Evolutionary conservation across 345 rosid species (phyloP).

Genomic region (Euphorbia peplus): DNA sequence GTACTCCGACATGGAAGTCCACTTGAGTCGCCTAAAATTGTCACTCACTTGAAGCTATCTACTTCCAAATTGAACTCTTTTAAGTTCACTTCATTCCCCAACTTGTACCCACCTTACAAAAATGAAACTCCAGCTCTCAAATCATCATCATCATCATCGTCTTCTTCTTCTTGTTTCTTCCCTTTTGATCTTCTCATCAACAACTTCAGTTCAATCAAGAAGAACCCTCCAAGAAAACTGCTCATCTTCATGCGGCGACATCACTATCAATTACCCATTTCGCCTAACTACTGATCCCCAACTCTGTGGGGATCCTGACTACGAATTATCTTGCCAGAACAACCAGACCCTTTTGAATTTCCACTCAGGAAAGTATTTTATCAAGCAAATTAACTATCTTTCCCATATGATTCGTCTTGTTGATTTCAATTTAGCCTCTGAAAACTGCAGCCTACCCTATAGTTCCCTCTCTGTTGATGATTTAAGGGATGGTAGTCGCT

Average conservation of each 20-base stretch:
- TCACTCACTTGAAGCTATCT: no score
- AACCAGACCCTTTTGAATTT: constrained; percentile 26
- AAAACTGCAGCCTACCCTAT: constrained; percentile 33
- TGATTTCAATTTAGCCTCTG: constrained; percentile 35
- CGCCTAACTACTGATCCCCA: constrained; percentile 30
- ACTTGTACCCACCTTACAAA: not conserved
- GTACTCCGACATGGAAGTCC: no score
- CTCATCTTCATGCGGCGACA: constrained; percentile 40
- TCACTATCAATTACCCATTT: constrained; percentile 39
- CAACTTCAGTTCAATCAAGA: constrained; percentile 4
- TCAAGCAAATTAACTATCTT: constrained; percentile 30
- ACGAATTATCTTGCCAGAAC: constrained; percentile 32
- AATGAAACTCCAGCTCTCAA: constrained; percentile 4
- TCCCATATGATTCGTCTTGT: constrained; percentile 20
- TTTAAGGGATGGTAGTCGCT: constrained; percentile 12
- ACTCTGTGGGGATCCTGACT: constrained; percentile 24
- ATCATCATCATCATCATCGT: no score
- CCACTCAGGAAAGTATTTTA: constrained; percentile 27
- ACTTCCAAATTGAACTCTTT: not conserved
- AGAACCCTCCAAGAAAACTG: constrained; percentile 26
- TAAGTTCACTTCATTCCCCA: not conserved
- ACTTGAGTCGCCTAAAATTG: not conserved
- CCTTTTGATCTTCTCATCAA: constrained; percentile 13
- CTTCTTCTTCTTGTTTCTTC: constrained; percentile 16
- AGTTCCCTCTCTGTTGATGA: constrained; percentile 20